These are phyloP conservation scores for Chlamydomonas sphaeroides DNA, from an alignment of 139 green algal species.

Conservation along the genomic window DNA sequence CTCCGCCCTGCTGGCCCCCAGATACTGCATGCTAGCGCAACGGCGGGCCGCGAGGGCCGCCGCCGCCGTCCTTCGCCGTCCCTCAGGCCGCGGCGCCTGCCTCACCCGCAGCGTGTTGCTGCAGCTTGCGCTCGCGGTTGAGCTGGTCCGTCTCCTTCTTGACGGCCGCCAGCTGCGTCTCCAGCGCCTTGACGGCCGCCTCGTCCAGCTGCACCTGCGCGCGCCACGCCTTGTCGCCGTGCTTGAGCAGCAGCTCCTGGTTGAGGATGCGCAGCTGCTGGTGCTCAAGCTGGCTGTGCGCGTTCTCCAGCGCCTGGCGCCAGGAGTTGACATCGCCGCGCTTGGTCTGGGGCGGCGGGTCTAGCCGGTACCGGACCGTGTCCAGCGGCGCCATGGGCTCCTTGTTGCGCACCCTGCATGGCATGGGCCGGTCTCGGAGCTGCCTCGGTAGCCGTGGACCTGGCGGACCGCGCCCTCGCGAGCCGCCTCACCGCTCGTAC, in stretches of 20 bases:
- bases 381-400: slow-evolving; percentile 73
- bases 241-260: slow-evolving; percentile 83
- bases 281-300: slow-evolving; percentile 80
- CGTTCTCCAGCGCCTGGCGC: slow-evolving; percentile 75
- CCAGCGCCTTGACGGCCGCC: slow-evolving; percentile 41
- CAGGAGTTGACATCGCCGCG: slow-evolving; percentile 69
- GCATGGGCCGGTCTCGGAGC: neutral
- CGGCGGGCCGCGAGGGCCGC: too few relatives aligned
- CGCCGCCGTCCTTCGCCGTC: too few relatives aligned
- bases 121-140: slow-evolving; percentile 86
- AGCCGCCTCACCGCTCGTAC: slow-evolving; percentile 61
- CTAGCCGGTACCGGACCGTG: slow-evolving; percentile 69
- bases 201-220: slow-evolving; percentile 60
- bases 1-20: too few relatives aligned
- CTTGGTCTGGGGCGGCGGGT: slow-evolving; percentile 62
- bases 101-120: slow-evolving; percentile 64
- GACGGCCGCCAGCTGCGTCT: slow-evolving; percentile 44
- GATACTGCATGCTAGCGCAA: too few relatives aligned
- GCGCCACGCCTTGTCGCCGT: slow-evolving; percentile 74
- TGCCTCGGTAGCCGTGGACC: too few relatives aligned
- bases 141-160: slow-evolving; percentile 60
- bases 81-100: neutral
- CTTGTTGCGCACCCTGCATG: slow-evolving; percentile 47
- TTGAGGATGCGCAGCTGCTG: slow-evolving; percentile 81
- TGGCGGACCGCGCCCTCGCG: too few relatives aligned